Evolutionary conservation across 257 asterid genomes (phyloP), one percentile per base, ranked within the genome.

Genomic region (Galeopsis tetrahit): DNA sequence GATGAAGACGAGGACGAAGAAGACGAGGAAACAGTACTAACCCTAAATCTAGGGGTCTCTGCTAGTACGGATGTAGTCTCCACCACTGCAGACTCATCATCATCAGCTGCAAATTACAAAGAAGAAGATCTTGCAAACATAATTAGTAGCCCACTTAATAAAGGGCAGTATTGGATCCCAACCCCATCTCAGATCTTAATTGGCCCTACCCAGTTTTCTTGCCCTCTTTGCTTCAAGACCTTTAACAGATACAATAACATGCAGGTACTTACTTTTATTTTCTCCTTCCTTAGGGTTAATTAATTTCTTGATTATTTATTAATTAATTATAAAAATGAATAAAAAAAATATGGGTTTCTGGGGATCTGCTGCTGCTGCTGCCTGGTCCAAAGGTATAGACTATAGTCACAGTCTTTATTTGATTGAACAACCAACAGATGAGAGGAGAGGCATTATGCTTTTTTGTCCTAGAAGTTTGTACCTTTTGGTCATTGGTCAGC

Each of bases 391-490:
- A 9, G 77, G 28, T 21, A 21, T 21, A 21, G 28, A 21, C 79
- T 82, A 75, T 77, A 75, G 21, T 43, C 71, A 78, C 80, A 84
- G 80, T 76, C 80, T 49, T 81, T 83, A 78, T 75, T 82, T 88
- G 95, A 90, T 85, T 84, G 81, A 85, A 88, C 92, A 80, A 88
- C 84, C 63, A 57, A 31, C 38, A 85, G 88, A 83, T 9, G 4
- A 9, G 66, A 65, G 63, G 74, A 43, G 66, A 65, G 63, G 74
- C 58, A 51, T 51, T 83, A 78, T 90, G 89, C 91, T 70, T 88
- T 88, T 85, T 90, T 5, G 89, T 89, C 90, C 84, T 87, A 81
- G 90, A 83, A 84, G 90, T 87, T 84, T 88, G 93, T 86, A 80
- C 72, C 65, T 48, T 55, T 70, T 63, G 75, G 28, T 21, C 81